Evolutionary conservation across 208 protist genomes (phyloP), one percentile per base, ranked within the genome.

Genomic region (Trypanosoma congolense): DNA sequence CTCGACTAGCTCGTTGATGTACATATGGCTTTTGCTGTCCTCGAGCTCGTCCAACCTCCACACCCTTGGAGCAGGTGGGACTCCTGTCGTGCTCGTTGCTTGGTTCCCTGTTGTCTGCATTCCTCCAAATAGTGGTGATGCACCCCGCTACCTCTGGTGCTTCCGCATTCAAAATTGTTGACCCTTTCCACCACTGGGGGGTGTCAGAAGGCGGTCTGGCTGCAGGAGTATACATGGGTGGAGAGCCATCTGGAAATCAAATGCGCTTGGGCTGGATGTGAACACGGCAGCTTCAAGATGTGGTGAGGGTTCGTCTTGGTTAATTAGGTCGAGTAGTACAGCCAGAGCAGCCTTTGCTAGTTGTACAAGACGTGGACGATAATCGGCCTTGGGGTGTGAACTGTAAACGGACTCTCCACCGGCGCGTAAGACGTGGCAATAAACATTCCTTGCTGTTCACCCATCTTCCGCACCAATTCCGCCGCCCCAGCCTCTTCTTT

Each of bases 281-380:
- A 93, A 93, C 31, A 87, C 48, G 28, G 60, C 59, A 10, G 48
- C 62, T 69, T 87, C 79, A 40, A 60, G 58, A 16, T 38, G 55
- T n/a, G 40, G 16, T 12, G 28, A 44, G 19, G 16, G 55, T 9
- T 16, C 24, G 4, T 25, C 9, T 24, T 35, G 51, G 38, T 47
- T 54, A 29, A 90, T 45, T 31, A 74, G 75, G 26, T 56, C 55
- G 53, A 88, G 54, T 29, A 90, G 50, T 33, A 76, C 50, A 9
- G 65, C 51, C 14, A 86, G 45, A 2, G 67, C 80, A 9, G 55
- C 63, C 54, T 82, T 75, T 24, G 86, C 86, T 29, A 90, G 70
- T 46, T 84, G 79, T 49, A 90, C 86, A 21, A 93, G 74, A 22
- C 86, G 81, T 81, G 73, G 76, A 90, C 70, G 43, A 93, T 87